These are phyloP conservation scores for Cnidoscolus chayamansa DNA, from an alignment of 441 rosid species.

Conservation along the genomic window DNA sequence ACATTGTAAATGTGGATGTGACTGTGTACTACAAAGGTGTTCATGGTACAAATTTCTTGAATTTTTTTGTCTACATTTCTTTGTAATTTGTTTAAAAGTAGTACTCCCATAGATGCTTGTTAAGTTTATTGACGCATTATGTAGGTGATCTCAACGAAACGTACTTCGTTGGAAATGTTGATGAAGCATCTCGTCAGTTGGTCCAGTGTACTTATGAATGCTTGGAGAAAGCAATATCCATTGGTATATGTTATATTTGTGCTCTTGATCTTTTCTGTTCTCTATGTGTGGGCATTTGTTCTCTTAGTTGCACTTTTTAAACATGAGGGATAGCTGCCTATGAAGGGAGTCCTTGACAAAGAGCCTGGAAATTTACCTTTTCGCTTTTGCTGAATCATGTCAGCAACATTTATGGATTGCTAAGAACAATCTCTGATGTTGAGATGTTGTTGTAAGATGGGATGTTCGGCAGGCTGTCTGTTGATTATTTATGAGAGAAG, in stretches of 20 bases:
- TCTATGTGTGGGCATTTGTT: background rate
- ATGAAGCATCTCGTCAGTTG: constrained; percentile 73
- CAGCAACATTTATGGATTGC: background rate
- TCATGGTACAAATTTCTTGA: constrained; percentile 56
- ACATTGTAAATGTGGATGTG: constrained; percentile 83
- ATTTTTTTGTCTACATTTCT: background rate
- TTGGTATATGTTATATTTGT: constrained; percentile 43
- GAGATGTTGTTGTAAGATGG: background rate
- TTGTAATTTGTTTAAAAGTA: background rate
- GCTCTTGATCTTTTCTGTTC: background rate
- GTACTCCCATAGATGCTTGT: background rate
- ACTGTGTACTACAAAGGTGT: constrained; percentile 84
- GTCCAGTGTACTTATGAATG: constrained; percentile 88
- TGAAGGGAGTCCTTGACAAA: background rate
- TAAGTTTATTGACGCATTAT: constrained; percentile 19
- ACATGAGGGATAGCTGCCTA: background rate
- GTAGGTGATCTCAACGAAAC: constrained; percentile 96
- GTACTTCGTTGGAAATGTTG: constrained; percentile 88
- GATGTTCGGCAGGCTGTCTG: background rate
- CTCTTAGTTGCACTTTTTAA: background rate
- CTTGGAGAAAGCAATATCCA: constrained; percentile 83
- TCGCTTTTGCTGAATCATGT: background rate
- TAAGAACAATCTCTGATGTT: background rate
- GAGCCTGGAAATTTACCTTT: background rate
- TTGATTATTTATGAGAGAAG: background rate